Base-by-base conservation (phyloP, 305 asterid genomes). In the Lippia alba region DNA sequence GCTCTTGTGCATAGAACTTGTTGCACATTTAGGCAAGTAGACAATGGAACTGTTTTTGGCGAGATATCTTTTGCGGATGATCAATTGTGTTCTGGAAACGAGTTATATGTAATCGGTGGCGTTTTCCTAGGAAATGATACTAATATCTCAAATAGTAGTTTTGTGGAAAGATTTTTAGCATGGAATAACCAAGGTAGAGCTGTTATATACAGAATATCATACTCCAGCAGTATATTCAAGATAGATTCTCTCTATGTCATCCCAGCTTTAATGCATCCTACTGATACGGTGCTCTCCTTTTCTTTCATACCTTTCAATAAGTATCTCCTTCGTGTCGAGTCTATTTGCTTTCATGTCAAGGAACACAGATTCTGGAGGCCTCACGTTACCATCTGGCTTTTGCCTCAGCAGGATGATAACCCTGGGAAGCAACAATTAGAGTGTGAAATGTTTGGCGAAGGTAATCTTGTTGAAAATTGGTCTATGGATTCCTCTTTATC, bases 161-260 rank as follows among this genome's bases (percentile, higher is more conserved):
- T 88, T 79, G 78, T 82, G 65, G 84, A 75, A 75, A 84, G 84
- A 62, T 84, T 94, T 78, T 77, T 82, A 78, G 92, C 81, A 10
- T 94, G 99, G 99, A 92, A 87, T 73, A 85, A 81, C 81, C 76
- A 63, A 71, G 98, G 98, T 63, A 75, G 81, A 18, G 92, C 90
- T 69, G 78, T 78, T 69, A 75, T 85, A 63, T 94, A 90, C 88
- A 80, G 82, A 78, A 77, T 90, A 73, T 83, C 88, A 51, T 92
- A 86, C 75, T 74, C 77, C 15, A 67, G 81, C 69, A 70, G 80
- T 57, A 70, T 64, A 66, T 88, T 90, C 75, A 76, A 69, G 71
- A 86, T 66, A 70, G 92, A 87, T 66, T 76, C 77, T 69, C 58
- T 84, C 50, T 81, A 61, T 80, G 66, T 83, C 56, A 83, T 94